Base-by-base conservation (phyloP, 2,329 filamentous ascomycete genomes). In the Aureobasidium sp. region DNA sequence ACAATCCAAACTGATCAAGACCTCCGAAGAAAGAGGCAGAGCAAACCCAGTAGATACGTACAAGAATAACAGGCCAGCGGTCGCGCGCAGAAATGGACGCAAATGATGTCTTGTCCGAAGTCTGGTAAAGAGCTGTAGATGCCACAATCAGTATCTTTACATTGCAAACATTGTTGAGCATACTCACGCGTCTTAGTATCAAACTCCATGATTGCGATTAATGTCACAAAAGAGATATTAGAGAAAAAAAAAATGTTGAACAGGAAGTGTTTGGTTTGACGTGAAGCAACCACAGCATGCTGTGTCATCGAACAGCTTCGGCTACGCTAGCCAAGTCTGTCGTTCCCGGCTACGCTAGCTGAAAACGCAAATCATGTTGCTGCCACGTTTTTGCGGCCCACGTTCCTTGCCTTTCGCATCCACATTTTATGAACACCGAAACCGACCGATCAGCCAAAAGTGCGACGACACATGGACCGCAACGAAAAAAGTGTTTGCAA, bases 41-140 rank as follows among this genome's bases (percentile, higher is more conserved):
- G 34, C 16, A 7, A 7, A 36, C 16, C 29, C 30, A 39, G n/a
- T 9, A 25, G 15, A 41, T 50, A 72, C 83, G 73, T 69, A 95
- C 91, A 68, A 99, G 78, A 71, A 99, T 99, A 62, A 96, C 81
- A 16, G 94, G 94, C 94, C 93, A 99, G 73, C 94, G 83, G 67
- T 91, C 87, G 70, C 88, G 83, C 37, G 90, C 93, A 9, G 94
- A 96, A 63, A 86, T 81, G 74, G 86, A 91, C 58, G 89, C 94
- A 73, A 97, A 97, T 52, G 91, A 97, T 45, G 82, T 89, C 69
- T 84, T 84, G 78, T 97, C 92, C 69, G 83, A 86, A 41, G 91
- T 97, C 68, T 81, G 82, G 73, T 88, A 95, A 64, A 85, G 86
- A 50, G 87, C 90, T 95, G 69, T 65, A 68, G 34, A 25, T 27